Base-by-base conservation (phyloP, 2,329 filamentous ascomycete species). In the Cladosporium sphaerospermum region DNA sequence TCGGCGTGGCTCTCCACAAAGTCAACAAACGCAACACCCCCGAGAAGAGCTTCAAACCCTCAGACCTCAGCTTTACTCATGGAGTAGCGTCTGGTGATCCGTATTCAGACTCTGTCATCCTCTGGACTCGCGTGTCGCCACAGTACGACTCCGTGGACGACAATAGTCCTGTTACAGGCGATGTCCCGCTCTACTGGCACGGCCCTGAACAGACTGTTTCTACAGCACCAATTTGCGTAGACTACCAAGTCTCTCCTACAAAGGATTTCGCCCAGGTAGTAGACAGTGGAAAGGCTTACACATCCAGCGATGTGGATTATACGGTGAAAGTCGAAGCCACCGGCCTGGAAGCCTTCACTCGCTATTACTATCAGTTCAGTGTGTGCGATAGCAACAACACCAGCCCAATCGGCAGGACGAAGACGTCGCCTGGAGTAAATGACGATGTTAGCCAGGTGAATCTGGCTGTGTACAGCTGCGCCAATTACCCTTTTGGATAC, bases 1-100 rank as follows among this genome's bases (percentile, higher is more conserved):
- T 88, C 9, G 84, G 83, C 4, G 79, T 88, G 43, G 78, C 83
- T n/a, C 75, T 86, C 11, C 76, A 76, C 45, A 81, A 79, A 58
- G 78, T 86, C 45, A 75, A 78, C 42, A 80, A 79, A 65, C 76
- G 82, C 36, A 77, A 75, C 47, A 72, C 72, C 18, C 72, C 71
- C n/a, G 64, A 71, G 4, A 68, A 73, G 36, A 62, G 73, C 13
- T 73, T 72, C 57, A 66, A 75, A 9, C 67, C 75, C 0, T 67
- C 73, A 6, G 67, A 74, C 61, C 71, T 85, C 53, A 79, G 76
- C 60, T 86, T 86, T 68, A 87, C 81, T 8, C 83, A 86, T 59
- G 83, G 62, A 52, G 59, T 65, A 3, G 65, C 65, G 28, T 63
- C 70, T 9, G 73, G 72, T 11, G 74, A 76, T 53, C 74, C 74